phyloP scores from a whole-genome alignment of 2,329 filamentous ascomycete genomes.

The Laburnicola sp. region DNA sequence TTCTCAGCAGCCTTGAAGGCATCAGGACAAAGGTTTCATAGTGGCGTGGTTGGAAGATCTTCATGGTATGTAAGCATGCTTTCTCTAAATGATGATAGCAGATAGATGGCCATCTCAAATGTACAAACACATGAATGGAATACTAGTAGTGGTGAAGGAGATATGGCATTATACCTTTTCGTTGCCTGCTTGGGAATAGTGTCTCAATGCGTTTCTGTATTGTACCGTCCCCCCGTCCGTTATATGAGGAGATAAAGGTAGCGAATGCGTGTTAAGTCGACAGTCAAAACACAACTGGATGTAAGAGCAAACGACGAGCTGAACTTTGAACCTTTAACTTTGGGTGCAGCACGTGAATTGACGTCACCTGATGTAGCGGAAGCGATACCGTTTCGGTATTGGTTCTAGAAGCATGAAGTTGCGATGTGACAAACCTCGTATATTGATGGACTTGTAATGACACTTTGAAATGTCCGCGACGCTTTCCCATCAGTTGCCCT shows the following conservation, averaged over 20 bases:
- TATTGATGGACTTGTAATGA: conserved; percentile 4
- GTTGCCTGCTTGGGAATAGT: too few relatives aligned
- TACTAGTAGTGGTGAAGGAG: not conserved
- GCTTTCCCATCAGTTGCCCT: not conserved
- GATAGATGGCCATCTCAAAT: not conserved
- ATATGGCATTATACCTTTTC: not conserved
- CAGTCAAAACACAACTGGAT: not conserved
- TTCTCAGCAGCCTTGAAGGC: not conserved
- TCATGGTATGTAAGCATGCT: too few relatives aligned
- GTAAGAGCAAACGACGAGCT: not conserved
- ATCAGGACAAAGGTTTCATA: too few relatives aligned
- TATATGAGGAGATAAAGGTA: too few relatives aligned
- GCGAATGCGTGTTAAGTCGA: too few relatives aligned
- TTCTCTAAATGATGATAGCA: not conserved
- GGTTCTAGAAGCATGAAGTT: conserved; percentile 6
- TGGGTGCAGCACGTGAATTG: conserved; percentile 3
- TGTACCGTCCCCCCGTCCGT: too few relatives aligned
- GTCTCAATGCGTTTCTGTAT: too few relatives aligned
- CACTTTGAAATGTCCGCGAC: conserved; percentile 3
- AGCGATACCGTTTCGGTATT: conserved; percentile 5
- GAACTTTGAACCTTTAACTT: not conserved
- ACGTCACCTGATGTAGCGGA: conserved; percentile 13
- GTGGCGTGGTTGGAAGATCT: too few relatives aligned
- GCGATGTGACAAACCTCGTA: conserved; percentile 1
- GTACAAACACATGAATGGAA: too few relatives aligned